Conservation (phyloP, 805 yeast genomes). For the Sugiyamaella americana region DNA sequence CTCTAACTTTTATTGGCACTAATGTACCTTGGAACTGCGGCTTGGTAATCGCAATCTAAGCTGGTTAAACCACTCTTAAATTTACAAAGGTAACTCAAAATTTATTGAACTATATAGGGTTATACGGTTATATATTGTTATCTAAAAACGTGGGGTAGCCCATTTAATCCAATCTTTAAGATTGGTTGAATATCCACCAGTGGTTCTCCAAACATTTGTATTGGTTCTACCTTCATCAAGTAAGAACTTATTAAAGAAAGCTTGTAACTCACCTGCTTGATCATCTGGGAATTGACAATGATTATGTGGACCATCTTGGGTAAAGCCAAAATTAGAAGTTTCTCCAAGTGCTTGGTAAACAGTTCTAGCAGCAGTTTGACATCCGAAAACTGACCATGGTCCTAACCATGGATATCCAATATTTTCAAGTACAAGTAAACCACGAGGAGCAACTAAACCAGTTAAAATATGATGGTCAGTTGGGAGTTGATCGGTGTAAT, state of each 20-base stretch:
- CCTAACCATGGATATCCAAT: constrained; percentile 4
- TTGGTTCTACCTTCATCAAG: constrained; percentile 1
- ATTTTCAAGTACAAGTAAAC: neutral
- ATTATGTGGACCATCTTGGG: constrained; percentile 7
- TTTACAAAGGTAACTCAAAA: too few species aligned
- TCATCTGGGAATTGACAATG: constrained; percentile 3
- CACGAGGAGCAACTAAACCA: constrained; percentile 6
- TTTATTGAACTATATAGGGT: too few species aligned
- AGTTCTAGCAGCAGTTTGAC: neutral
- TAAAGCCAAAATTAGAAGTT: neutral
- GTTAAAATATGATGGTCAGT: constrained; percentile 5
- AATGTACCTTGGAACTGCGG: too few species aligned
- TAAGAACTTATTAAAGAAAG: constrained; percentile 2
- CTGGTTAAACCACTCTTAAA: too few species aligned
- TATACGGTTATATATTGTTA: too few species aligned
- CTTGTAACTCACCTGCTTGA: constrained; percentile 1
- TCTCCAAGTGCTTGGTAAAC: constrained; percentile 3
- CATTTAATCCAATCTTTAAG: constrained; percentile 1
- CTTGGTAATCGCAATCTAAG: too few species aligned
- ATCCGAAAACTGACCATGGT: constrained; percentile 3
- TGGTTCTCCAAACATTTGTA: constrained; percentile 2
- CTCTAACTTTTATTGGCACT: too few species aligned
- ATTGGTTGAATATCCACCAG: neutral
- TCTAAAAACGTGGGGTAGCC: neutral
- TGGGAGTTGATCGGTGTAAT: neutral